Base-by-base conservation (phyloP, 768 basidiomycete genomes). In the Leccinellum albellum region DNA sequence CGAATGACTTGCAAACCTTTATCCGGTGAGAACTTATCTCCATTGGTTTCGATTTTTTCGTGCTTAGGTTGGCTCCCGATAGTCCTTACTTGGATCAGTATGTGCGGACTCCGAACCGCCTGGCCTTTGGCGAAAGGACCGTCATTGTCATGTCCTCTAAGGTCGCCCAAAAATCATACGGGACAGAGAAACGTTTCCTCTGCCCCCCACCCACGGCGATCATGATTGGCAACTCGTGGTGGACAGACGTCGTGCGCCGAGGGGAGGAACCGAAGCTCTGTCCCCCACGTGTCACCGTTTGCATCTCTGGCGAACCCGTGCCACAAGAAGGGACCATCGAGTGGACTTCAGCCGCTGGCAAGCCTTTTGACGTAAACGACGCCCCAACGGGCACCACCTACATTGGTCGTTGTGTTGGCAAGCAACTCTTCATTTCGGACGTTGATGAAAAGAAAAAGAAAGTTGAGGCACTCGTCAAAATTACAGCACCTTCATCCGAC, bases 121-220 rank as follows among this genome's bases (percentile, higher is more conserved):
- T 97, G 47, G 89, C 89, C 1, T 89, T 89, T 64, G 96, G 96
- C 51, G 96, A 98, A 71, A 85, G 94, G 49, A 93, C 94, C 4
- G 84, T 98, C 58, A 89, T 98, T 59, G 89, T 98, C 65, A 94
- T 97, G 91, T 95, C 93, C n/a, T 93, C 90, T 70, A 94, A 90
- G 68, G 94, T 98, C 29, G 96, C 93, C 3, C 96, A 98, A 78
- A 96, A 98, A 70, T 94, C 91, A 9, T 98, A 98, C 69, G 95
- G 94, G 35, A 94, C 89, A 17, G 95, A 98, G 73, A 97, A 97
- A 73, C 82, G 95, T 45, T 96, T 95, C 81, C 81, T 95, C 33
- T 96, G 92, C 69, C 94, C 91, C 8, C 95, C 91, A 54, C 94
- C 94, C 9, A 94, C 93, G 31, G 94, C 94, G 48, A 88, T 93